Evolutionary conservation across 139 green algal genomes (phyloP), one percentile per base, ranked within the genome.

Genomic region (Diplosphaera chodatii): DNA sequence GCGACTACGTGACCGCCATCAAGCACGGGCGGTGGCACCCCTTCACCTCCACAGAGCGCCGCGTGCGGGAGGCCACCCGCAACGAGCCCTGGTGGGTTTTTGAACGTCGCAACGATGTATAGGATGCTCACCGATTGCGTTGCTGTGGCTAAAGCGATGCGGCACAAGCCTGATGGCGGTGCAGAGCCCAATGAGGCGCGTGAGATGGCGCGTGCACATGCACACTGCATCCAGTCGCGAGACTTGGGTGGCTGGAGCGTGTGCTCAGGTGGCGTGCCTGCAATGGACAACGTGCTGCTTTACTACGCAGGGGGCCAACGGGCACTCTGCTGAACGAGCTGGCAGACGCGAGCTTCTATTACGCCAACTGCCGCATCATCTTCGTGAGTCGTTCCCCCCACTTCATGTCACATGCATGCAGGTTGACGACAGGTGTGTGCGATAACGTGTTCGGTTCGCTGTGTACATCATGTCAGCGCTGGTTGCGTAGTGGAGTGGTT

Each of bases 1-100:
- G 79, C 0, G 89, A 94, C 67, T 94, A 94, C 29, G 28, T 81
- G 6, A 92, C 87, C 16, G 87, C 88, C 16, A 76, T 91, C 32
- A 91, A 83, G 66, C 55, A 69, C 30, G 77, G 77, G 32, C 64
- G 72, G 28, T 73, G 67, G 18, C 82, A 93, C 48, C 90, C 89
- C 0, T 94, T 89, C 63, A 84, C 84, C 0, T 15, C 29, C 2
- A 55, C 86, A 15, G 90, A 95, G 69, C 78, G 90, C 1, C 88
- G 89, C 62, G 74, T 67, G 0, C 73, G 90, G 0, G 84, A 88
- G 16, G 89, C 89, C 3, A 95, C 90, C 2, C 76, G 90, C 21
- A 90, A 94, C 66, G 76, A 92, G 66, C 65, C 87, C 3, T 94
- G 88, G 84, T 88, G 62, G 29, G 68, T 28, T 20, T n/a, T n/a